These are phyloP conservation scores for Omphalotus olearius DNA, from an alignment of 1,284 basidiomycete species.

Conservation along the genomic window DNA sequence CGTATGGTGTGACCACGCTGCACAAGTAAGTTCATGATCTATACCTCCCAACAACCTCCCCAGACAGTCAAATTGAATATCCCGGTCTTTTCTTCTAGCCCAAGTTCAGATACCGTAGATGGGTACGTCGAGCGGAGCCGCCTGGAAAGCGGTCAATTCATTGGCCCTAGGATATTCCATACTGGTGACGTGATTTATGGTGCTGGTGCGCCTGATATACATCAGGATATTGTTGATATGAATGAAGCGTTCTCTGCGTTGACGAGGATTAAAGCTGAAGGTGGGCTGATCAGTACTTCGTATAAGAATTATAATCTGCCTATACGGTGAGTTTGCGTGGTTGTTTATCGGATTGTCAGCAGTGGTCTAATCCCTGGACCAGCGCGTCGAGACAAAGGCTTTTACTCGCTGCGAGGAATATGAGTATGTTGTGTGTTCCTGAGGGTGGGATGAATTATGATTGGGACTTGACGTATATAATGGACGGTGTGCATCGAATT, in stretches of 20 bases:
- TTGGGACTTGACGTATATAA: constrained; percentile 72
- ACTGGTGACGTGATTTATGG: constrained; percentile 67
- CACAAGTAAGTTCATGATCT: constrained; percentile 54
- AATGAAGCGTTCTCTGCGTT: constrained; percentile 62
- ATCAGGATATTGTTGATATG: constrained; percentile 60
- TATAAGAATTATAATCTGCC: constrained; percentile 79
- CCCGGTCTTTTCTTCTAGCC: constrained; percentile 33
- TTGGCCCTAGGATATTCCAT: constrained; percentile 69
- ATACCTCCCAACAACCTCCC: too few relatives aligned
- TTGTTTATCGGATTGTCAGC: not conserved
- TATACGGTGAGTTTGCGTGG: constrained; percentile 39
- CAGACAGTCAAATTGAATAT: not conserved
- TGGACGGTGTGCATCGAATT: constrained; percentile 48
- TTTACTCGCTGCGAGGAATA: constrained; percentile 52
- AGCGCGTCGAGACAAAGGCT: constrained; percentile 68
- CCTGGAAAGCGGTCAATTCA: constrained; percentile 59
- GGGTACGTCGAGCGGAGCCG: constrained; percentile 62
- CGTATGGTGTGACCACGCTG: constrained; percentile 69
- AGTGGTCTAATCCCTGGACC: not conserved
- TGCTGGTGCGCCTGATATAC: constrained; percentile 41
- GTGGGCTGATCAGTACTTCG: constrained; percentile 62
- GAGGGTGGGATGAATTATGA: constrained; percentile 76
- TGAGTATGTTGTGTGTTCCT: constrained; percentile 68
- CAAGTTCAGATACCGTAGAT: constrained; percentile 57
- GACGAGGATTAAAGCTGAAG: constrained; percentile 63